phyloP scores from a whole-genome alignment of 202 grass and related monocot genomes.

The Eragrostis tef region DNA sequence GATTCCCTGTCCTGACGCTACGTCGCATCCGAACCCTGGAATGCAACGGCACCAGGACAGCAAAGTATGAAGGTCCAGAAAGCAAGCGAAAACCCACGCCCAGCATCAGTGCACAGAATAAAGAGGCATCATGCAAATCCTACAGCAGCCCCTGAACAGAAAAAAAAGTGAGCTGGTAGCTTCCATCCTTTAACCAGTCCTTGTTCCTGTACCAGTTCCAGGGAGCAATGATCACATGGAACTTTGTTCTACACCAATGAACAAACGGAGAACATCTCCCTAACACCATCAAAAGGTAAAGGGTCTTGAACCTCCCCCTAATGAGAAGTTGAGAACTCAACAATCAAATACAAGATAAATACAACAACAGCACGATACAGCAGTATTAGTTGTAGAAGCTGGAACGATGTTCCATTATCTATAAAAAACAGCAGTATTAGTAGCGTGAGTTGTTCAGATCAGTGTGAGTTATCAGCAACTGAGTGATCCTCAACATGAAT shows the following conservation, averaged over 20 bases:
- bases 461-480: neutral
- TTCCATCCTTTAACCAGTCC: conserved; percentile 35
- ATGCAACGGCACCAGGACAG: conserved; percentile 25
- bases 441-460: neutral
- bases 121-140: conserved; percentile 40
- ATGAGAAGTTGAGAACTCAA: neutral
- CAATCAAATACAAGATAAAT: neutral
- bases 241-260: conserved; percentile 47
- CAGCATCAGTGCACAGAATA: neutral
- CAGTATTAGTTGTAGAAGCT: no score
- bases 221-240: conserved; percentile 31
- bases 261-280: conserved; percentile 14
- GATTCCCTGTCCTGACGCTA: conserved; percentile 29
- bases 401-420: no score
- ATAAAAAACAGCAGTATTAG: no score
- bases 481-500: neutral
- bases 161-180: conserved; percentile 31
- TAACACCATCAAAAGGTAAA: conserved; percentile 38
- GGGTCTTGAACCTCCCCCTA: neutral
- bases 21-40: conserved; percentile 4
- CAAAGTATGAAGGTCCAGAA: conserved; percentile 33
- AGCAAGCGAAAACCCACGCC: conserved; percentile 31
- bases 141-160: conserved; percentile 32
- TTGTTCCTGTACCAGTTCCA: conserved; percentile 28
- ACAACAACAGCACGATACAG: conserved; percentile 17